Percentiles rank a stretch among this genome's conserved stretches.
Evolutionary conservation across 1,139 yeast genomes (phyloP).

Genomic region (Magnusiomyces suaveolens): DNA sequence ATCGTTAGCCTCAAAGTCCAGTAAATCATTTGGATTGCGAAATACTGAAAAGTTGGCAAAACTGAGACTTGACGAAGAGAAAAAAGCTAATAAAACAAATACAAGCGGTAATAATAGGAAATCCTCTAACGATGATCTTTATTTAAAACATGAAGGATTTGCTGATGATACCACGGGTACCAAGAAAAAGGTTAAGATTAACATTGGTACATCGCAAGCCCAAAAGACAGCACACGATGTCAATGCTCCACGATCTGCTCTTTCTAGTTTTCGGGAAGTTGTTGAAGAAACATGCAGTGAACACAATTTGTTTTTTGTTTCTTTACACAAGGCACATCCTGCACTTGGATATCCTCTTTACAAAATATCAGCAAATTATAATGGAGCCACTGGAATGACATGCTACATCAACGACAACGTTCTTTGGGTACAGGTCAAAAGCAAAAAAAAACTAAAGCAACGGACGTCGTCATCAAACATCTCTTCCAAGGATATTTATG

Average conservation of each 20-base stretch:
- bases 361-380: slow-evolving; percentile 29
- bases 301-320: slow-evolving; percentile 32
- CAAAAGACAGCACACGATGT: neutral
- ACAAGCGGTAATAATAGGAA: neutral
- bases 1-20: neutral
- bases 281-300: slow-evolving; percentile 39
- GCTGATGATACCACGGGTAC: neutral
- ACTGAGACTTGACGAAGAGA: neutral
- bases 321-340: slow-evolving; percentile 28
- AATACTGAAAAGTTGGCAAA: neutral
- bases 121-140: neutral
- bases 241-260: neutral
- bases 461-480: neutral
- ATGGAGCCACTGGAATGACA: slow-evolving; percentile 28
- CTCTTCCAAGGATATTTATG: too few species aligned
- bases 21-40: neutral
- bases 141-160: neutral
- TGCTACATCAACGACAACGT: slow-evolving; percentile 41
- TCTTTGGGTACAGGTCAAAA: slow-evolving; percentile 30
- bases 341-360: slow-evolving; percentile 33
- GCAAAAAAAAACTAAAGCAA: neutral
- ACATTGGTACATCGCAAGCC: neutral
- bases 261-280: slow-evolving; percentile 37
- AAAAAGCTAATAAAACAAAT: neutral
- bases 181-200: neutral